Percentiles rank a stretch among this genome's conserved stretches.
phyloP scores from a whole-genome alignment of 2,329 filamentous ascomycete species.

The Westerdykella aurantiaca region DNA sequence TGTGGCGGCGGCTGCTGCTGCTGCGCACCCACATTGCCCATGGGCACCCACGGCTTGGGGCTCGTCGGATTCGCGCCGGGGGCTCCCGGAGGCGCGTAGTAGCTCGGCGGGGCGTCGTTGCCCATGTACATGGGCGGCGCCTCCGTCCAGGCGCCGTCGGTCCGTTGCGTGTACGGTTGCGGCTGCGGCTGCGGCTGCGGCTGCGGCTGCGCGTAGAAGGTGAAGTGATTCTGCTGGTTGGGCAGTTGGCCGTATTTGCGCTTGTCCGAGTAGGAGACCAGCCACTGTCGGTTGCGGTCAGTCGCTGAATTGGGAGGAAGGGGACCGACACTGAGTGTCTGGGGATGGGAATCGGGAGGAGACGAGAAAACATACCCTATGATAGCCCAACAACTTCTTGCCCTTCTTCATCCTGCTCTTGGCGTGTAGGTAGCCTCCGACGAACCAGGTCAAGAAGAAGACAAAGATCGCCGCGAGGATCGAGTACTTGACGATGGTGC shows the following conservation, averaged over 20 bases:
- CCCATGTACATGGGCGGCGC: slow-evolving; percentile 30
- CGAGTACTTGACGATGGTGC: slow-evolving; percentile 64
- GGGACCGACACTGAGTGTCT: neutral
- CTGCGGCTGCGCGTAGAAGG: slow-evolving; percentile 32
- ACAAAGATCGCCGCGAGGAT: slow-evolving; percentile 59
- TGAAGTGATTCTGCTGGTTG: slow-evolving; percentile 31
- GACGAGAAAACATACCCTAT: slow-evolving; percentile 45
- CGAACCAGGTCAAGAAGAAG: slow-evolving; percentile 56
- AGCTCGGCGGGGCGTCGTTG: slow-evolving; percentile 32
- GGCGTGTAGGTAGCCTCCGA: slow-evolving; percentile 66
- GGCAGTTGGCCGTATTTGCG: slow-evolving; percentile 27
- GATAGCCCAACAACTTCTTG: slow-evolving; percentile 60
- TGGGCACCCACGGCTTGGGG: slow-evolving; percentile 16
- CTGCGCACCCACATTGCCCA: slow-evolving; percentile 10
- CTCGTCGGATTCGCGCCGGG: slow-evolving; percentile 18
- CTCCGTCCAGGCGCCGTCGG: slow-evolving; percentile 27
- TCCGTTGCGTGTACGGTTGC: slow-evolving; percentile 11
- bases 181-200: slow-evolving; percentile 20
- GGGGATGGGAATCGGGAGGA: too few relatives aligned
- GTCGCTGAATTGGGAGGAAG: slow-evolving; percentile 1
- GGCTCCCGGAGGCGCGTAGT: slow-evolving; percentile 8
- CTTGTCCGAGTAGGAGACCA: slow-evolving; percentile 38
- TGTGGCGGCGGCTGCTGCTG: too few relatives aligned
- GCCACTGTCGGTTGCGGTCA: slow-evolving; percentile 28
- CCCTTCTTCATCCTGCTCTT: slow-evolving; percentile 61